Conservation (phyloP, 495 filamentous ascomycete genomes). For the Aspergillus ostianus region DNA sequence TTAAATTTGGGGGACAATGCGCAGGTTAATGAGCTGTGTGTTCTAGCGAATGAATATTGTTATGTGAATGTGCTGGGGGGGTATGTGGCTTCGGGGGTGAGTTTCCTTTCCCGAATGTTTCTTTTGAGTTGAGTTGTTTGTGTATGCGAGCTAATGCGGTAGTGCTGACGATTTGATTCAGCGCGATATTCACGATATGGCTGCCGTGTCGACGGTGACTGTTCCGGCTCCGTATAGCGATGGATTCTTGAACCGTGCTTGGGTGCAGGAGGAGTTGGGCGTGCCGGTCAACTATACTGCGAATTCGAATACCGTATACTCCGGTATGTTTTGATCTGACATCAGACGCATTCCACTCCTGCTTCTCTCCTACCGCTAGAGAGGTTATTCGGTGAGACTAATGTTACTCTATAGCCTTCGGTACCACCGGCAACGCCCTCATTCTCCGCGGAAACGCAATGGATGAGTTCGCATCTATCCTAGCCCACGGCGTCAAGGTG, state of each 20-base stretch:
- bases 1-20: neutral
- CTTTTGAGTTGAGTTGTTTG: too few species aligned
- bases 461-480: neutral
- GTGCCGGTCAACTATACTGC: neutral
- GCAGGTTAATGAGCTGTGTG: neutral
- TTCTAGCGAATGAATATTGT: neutral
- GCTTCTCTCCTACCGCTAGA: too few species aligned
- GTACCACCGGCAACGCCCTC: constrained; percentile 1
- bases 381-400: neutral
- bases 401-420: neutral
- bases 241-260: neutral
- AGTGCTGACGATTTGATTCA: neutral
- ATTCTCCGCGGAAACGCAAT: constrained; percentile 2
- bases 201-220: neutral
- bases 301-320: neutral
- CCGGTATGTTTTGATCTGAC: neutral
- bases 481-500: neutral
- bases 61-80: neutral
- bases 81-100: neutral
- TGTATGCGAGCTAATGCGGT: too few species aligned
- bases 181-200: constrained; percentile 1
- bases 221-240: neutral
- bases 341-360: neutral
- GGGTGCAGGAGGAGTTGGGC: neutral
- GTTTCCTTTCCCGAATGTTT: neutral